Base-by-base conservation (phyloP, 176 grass and related monocot genomes). In the Thinopyrum elongatum region DNA sequence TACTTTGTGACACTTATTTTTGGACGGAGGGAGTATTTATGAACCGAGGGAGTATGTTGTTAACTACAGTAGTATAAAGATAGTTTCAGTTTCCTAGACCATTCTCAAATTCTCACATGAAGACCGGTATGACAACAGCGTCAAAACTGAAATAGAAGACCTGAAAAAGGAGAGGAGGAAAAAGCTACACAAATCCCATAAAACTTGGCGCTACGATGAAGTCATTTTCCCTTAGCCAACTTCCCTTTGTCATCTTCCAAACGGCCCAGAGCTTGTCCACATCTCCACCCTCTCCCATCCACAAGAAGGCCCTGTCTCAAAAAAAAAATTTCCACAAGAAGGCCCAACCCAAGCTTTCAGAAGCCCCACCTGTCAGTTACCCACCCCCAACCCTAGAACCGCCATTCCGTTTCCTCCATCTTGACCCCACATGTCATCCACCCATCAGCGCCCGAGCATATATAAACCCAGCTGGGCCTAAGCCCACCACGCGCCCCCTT, bases 371-470 rank as follows among this genome's bases (percentile, higher is more conserved):
- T 66, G 84, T 83, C 84, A 90, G 53, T 1, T 10, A 10, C 23
- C 30, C 38, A 17, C 2, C 34, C 34, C 23, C 88, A 86, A 77
- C 84, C 88, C 88, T 86, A 86, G 31, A 66, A 65, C 71, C 83
- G 83, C 26, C 88, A 90, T 64, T 77, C 49, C 77, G 9, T 17
- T 77, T 28, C 22, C 26, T 11, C 60, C 28, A 2, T 2, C 62
- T 3, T 30, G 69, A 10, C 68, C 85, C 89, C 85, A 87, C 89
- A 87, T 53, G 81, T 91, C 81, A 91, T 76, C 1, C 38, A 77
- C 81, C 7, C 85, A 39, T 47, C 7, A 30, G 0, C 47, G 7
- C 23, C 4, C 8, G 0, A 0, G 0, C 4, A 7, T 80, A 90
- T 86, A 90, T 60, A 86, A 65, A 83, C 57, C 21, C 3, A 28